Percentiles rank a stretch among this genome's conserved stretches.
phyloP scores from a whole-genome alignment of 163 green algal species.

The Volvox carteri region DNA sequence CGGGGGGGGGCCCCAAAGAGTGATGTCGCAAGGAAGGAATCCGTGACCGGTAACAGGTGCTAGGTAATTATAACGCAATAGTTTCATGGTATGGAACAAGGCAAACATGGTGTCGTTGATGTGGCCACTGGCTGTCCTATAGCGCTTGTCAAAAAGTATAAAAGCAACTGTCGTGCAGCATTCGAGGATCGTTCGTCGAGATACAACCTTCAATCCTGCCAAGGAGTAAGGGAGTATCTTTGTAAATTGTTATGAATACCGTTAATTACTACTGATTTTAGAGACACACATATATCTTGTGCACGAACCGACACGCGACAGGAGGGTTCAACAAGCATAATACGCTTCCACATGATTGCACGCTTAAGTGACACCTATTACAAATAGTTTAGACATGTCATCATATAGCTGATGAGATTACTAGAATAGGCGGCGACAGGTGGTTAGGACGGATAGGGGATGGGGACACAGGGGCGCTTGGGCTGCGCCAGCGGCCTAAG shows the following conservation, averaged over 20 bases:
- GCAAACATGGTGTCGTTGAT: too few relatives aligned
- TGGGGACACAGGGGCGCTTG: constrained; percentile 4
- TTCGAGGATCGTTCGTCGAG: not conserved
- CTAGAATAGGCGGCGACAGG: not conserved
- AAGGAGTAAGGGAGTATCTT: too few relatives aligned
- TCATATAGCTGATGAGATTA: not conserved
- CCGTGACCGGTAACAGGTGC: too few relatives aligned
- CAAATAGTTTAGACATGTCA: not conserved
- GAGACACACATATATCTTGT: not conserved
- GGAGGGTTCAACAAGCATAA: not conserved
- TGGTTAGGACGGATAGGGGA: not conserved
- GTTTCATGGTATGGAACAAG: too few relatives aligned
- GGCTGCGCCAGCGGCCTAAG: constrained; percentile 5
- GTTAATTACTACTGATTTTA: not conserved
- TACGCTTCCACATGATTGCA: too few relatives aligned
- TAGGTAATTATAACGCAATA: too few relatives aligned
- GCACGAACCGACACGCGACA: not conserved
- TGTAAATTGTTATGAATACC: not conserved
- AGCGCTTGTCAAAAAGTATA: not conserved
- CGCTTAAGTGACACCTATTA: not conserved
- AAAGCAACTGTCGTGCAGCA: constrained; percentile 29
- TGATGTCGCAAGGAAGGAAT: too few relatives aligned
- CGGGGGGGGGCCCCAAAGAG: too few relatives aligned
- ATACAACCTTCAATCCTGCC: not conserved
- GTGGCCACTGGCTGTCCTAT: too few relatives aligned